Conservation (phyloP, 129 eudicot genomes). For the Escallonia rubra region DNA sequence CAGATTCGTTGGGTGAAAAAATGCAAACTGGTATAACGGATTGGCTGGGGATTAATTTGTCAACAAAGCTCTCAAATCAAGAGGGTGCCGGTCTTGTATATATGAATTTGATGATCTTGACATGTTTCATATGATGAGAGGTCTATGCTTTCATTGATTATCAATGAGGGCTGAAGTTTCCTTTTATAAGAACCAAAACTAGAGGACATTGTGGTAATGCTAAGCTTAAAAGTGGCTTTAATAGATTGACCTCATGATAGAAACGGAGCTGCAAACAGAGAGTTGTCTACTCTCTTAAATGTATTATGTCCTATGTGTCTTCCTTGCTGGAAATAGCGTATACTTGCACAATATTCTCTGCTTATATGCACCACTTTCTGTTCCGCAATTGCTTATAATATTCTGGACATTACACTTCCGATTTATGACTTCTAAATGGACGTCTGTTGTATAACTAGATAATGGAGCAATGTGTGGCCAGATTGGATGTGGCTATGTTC, state of each 20-base stretch:
- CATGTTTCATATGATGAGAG: background rate
- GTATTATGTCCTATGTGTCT: background rate
- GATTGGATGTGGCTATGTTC: conserved; percentile 92
- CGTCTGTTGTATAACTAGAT: conserved; percentile 38
- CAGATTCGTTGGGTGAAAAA: background rate
- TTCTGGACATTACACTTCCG: background rate
- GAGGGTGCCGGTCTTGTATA: background rate
- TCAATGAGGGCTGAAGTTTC: too few relatives aligned
- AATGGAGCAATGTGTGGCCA: conserved; percentile 73
- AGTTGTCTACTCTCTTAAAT: too few relatives aligned
- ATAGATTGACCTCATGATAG: too few relatives aligned
- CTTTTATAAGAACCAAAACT: too few relatives aligned
- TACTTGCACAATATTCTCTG: background rate
- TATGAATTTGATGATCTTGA: background rate
- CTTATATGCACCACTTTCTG: background rate
- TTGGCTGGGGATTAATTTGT: background rate
- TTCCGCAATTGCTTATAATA: background rate
- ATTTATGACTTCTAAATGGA: background rate
- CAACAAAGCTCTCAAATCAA: background rate
- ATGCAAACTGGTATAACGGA: background rate
- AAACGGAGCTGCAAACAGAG: too few relatives aligned
- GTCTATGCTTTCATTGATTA: too few relatives aligned
- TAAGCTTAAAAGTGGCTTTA: too few relatives aligned
- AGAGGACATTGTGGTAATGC: too few relatives aligned
- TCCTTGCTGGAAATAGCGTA: background rate